phyloP scores from a whole-genome alignment of 306 rosid genomes.

The Gleditsia sinensis region DNA sequence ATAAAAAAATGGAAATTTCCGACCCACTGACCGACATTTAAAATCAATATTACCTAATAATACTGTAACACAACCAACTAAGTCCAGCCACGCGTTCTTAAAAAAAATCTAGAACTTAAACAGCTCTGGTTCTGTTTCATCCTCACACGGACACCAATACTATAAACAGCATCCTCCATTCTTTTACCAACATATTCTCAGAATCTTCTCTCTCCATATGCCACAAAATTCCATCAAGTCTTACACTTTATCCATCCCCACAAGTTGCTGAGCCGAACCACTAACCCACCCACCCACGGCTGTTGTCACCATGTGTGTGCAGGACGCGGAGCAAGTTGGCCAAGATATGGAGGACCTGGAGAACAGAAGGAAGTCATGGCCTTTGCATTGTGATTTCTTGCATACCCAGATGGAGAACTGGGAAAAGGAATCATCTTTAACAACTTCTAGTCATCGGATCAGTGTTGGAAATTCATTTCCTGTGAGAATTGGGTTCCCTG shows the following conservation, averaged over 20 bases:
- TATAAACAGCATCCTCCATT: slow-evolving; percentile 4
- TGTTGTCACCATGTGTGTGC: slow-evolving; percentile 56
- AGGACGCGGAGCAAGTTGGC: slow-evolving; percentile 51
- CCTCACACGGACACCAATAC: neutral
- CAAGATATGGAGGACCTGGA: slow-evolving; percentile 36
- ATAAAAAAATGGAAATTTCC: neutral
- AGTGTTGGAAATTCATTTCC: slow-evolving; percentile 45
- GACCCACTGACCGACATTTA: neutral
- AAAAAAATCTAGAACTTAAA: slow-evolving; percentile 37
- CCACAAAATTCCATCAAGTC: slow-evolving; percentile 6
- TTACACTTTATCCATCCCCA: slow-evolving; percentile 38
- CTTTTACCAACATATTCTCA: slow-evolving; percentile 44
- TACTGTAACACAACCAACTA: slow-evolving; percentile 21
- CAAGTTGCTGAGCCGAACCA: slow-evolving; percentile 36
- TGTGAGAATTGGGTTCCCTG: slow-evolving; percentile 35
- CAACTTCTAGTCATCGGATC: slow-evolving; percentile 37
- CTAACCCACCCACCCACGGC: slow-evolving; percentile 5
- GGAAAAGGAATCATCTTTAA: slow-evolving; percentile 31
- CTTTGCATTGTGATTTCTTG: slow-evolving; percentile 47
- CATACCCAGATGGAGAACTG: slow-evolving; percentile 46
- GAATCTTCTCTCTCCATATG: slow-evolving; percentile 46
- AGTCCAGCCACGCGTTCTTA: slow-evolving; percentile 52
- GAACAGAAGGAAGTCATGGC: slow-evolving; percentile 39
- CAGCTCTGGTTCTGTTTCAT: slow-evolving; percentile 11
- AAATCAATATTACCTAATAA: neutral